Evolutionary conservation across 78 protist genomes (phyloP).

Genomic region (Creolimax fragrantissima): DNA sequence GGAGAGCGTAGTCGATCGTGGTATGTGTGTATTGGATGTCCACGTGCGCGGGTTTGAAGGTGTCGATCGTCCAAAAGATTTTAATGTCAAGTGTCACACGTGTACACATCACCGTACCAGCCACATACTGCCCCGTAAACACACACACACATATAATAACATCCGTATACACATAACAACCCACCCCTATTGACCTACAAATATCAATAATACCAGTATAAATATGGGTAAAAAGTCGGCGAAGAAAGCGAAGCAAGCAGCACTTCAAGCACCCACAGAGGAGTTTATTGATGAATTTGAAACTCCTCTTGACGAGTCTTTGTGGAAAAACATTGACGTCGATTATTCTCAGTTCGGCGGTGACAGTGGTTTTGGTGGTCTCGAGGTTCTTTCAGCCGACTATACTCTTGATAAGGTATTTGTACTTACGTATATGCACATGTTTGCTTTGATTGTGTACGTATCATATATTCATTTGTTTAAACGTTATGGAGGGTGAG

Average conservation of each 20-base stretch:
- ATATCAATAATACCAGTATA: neutral
- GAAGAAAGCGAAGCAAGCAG: neutral
- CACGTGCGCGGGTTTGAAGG: neutral
- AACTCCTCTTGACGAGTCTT: neutral
- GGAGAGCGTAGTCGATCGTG: no score
- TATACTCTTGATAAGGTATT: neutral
- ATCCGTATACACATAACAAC: neutral
- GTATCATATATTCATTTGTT: neutral
- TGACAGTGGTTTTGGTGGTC: neutral
- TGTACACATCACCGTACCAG: neutral
- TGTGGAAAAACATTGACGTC: neutral
- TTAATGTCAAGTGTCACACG: neutral
- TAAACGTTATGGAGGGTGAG: no score
- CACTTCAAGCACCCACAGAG: neutral
- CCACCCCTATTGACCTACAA: neutral
- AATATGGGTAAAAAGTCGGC: neutral
- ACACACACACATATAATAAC: neutral
- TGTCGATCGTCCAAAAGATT: neutral
- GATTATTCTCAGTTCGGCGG: neutral
- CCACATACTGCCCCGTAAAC: neutral
- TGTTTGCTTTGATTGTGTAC: neutral
- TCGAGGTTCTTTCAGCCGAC: neutral
- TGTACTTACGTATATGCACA: neutral
- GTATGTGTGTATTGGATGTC: no score
- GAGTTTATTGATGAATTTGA: neutral